Conservation (phyloP, 1,284 basidiomycete genomes). For the Hemileia vastatrix region DNA sequence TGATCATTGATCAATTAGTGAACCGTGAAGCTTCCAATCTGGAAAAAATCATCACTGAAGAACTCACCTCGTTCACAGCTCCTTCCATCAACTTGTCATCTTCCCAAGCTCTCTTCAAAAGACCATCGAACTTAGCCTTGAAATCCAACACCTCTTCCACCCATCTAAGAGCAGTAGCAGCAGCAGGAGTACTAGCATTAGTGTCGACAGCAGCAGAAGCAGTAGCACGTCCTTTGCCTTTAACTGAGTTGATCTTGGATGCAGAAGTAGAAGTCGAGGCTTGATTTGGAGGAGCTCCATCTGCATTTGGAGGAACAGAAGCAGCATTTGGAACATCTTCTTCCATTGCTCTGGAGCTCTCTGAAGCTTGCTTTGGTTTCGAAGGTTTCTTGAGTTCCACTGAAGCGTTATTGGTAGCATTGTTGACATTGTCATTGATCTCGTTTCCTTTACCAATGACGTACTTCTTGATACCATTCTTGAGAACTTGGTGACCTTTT, state of each 20-base stretch:
- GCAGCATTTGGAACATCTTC: slow-evolving; percentile 43
- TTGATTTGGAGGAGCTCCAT: slow-evolving; percentile 29
- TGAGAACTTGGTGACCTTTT: slow-evolving; percentile 57
- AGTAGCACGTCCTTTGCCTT: slow-evolving; percentile 44
- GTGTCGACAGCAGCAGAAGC: background rate
- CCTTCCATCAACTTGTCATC: slow-evolving; percentile 70
- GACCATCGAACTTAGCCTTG: slow-evolving; percentile 76
- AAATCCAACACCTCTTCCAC: slow-evolving; percentile 82
- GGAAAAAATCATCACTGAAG: no score
- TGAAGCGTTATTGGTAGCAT: background rate
- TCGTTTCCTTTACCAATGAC: slow-evolving; percentile 66
- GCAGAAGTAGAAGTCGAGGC: slow-evolving; percentile 24
- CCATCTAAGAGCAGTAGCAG: slow-evolving; percentile 80
- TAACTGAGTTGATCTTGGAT: slow-evolving; percentile 57
- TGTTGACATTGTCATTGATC: slow-evolving; percentile 60
- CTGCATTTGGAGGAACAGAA: slow-evolving; percentile 41
- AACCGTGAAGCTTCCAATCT: no score
- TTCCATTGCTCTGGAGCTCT: slow-evolving; percentile 5
- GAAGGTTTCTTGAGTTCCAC: no score
- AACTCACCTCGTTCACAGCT: slow-evolving; percentile 74
- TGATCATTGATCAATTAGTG: no score
- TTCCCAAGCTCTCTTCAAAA: slow-evolving; percentile 64
- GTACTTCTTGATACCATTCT: slow-evolving; percentile 62
- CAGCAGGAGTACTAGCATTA: background rate
- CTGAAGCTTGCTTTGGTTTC: slow-evolving; percentile 38